Evolutionary conservation across 768 basidiomycete genomes (phyloP).

Genomic region (Tricholoma furcatifolium): DNA sequence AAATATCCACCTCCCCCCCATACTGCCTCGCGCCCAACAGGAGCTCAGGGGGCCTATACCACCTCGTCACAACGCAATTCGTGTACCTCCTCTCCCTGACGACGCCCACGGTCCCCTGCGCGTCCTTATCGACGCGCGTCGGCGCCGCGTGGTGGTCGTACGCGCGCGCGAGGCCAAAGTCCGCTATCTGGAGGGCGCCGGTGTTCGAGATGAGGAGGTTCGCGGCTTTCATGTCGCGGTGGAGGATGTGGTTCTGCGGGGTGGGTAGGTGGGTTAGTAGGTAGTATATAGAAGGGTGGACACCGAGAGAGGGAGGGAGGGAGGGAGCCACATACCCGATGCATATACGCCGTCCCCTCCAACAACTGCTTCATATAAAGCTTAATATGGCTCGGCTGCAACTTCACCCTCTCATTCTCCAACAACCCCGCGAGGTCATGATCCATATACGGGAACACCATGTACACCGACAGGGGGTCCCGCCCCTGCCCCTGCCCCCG

Average conservation of each 20-base stretch:
- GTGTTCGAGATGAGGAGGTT: constrained; percentile 91
- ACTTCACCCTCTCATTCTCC: constrained; percentile 86
- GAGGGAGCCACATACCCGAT: constrained; percentile 58
- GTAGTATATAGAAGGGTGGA: background rate
- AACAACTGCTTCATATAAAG: constrained; percentile 94
- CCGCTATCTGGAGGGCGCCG: constrained; percentile 84
- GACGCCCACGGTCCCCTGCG: too few species aligned
- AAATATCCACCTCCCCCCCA: constrained; percentile 93
- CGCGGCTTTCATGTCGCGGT: constrained; percentile 99
- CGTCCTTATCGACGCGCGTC: constrained; percentile 34
- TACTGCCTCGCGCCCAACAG: constrained; percentile 88
- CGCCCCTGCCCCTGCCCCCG: too few species aligned
- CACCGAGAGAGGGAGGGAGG: background rate
- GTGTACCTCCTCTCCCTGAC: constrained; percentile 79
- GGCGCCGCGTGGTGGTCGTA: constrained; percentile 54
- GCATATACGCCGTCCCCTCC: constrained; percentile 97
- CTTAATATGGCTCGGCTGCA: constrained; percentile 86
- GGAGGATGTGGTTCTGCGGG: constrained; percentile 87
- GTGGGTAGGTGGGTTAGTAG: constrained; percentile 9
- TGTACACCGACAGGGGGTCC: constrained; percentile 84
- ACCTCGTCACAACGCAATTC: constrained; percentile 91
- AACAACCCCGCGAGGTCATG: constrained; percentile 95
- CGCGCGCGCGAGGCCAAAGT: constrained; percentile 93
- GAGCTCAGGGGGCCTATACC: constrained; percentile 94
- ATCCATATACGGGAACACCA: constrained; percentile 99